Base-by-base conservation (phyloP, 805 yeast genomes). In the Saturnispora gosingensis region DNA sequence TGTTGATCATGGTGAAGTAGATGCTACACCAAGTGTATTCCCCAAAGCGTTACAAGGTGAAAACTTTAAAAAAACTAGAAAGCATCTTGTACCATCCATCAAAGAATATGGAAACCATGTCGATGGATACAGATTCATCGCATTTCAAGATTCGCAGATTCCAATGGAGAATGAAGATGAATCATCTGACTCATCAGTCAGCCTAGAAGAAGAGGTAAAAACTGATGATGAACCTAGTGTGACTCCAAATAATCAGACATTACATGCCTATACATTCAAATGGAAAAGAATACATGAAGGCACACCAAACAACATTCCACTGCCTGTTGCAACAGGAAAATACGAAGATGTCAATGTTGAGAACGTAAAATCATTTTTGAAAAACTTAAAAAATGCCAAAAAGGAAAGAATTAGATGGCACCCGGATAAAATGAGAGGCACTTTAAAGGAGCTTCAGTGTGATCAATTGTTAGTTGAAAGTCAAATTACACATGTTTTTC, bases 401-500 rank as follows among this genome's bases (percentile, higher is more conserved):
- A 57, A 53, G 28, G 88, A 83, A 57, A 62, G 88, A 50, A 62
- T 82, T 5, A 65, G 77, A 54, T 83, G 88, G 88, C 89, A 83
- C 61, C 89, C 89, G 1, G 89, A 83, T 59, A 76, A 74, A 58
- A 76, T 83, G 81, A 58, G 58, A 3, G 39, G 36, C 54, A 62
- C 51, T 36, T 60, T 53, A 24, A 54, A 50, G 15, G 46, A 25
- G 3, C 24, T 28, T 45, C 7, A 35, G 28, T 20, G 20, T 11
- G 24, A 24, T 20, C 8, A 20, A 25, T n/a, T 34, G 3, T n/a
- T 49, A 7, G n/a, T 28, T 2, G 51, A 54, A 10, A 34, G 22
- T 20, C 35, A 52, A 38, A 66, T 73, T 10, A 76, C 78, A 0
- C 54, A 53, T n/a, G 61, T 70, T 2, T 76, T 75, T 55, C 80